Base-by-base conservation (phyloP, 768 basidiomycete species). In the Coprinopsis sp. region DNA sequence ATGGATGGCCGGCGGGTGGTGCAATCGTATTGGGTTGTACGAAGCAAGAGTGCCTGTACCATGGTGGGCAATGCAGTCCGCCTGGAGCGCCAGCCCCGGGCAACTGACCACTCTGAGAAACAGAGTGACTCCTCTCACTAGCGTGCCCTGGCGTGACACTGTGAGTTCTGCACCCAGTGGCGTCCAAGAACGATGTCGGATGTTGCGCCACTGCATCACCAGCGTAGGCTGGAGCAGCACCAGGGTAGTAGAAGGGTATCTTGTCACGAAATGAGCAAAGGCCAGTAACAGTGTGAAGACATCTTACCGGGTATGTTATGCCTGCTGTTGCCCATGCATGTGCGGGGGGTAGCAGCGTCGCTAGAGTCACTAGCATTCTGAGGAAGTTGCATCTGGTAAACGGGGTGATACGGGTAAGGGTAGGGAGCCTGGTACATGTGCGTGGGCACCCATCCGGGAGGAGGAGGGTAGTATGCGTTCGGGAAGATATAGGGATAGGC, bases 401-500 rank as follows among this genome's bases (percentile, higher is more conserved):
- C 34, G 4, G 40, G 48, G 31, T 49, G 44, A 27, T 44, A 49
- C 21, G 48, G 48, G 8, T 37, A 14, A 1, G 40, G 41, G 21
- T 44, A 49, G 28, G 48, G 34, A 2, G 22, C 42, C 21, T 43
- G 48, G 16, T 43, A 42, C 4, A 49, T 19, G 27, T 43, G 33
- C 10, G 38, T 33, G 18, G 42, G 48, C 13, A 44, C 25, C 48
- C 48, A 49, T 18, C 27, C 19, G 18, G 48, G 40, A 13, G 40
- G 34, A 10, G 18, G 16, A 16, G 41, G 22, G 22, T 37, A 49
- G 19, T 28, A 49, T 14, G 27, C 33, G 31, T 44, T 43, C 14
- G 16, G 48, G 19, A 33, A 49, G 14, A 49, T 33, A 36, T 44
- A 49, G 2, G 48, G 48, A 24, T 49, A 49, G 6, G 27, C 40